Base-by-base conservation (phyloP, 2,329 filamentous ascomycete species). In the Pseudovirgaria hyperparasitica region DNA sequence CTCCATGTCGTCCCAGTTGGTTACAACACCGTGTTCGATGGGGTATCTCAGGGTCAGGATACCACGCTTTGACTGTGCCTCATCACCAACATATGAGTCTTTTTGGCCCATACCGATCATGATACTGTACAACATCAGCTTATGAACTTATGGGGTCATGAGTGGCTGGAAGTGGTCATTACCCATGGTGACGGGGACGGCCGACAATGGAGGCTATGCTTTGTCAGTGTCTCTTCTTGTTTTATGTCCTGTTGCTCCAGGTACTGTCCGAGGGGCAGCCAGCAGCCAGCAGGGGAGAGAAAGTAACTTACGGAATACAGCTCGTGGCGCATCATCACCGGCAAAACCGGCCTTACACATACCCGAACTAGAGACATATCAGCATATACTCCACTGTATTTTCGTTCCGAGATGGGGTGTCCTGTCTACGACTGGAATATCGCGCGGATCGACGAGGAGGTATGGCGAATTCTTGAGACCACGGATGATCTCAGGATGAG, bases 261-360 rank as follows among this genome's bases (percentile, higher is more conserved):
- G 9, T 14, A 12, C 9, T n/a, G 12, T 12, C 27, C 19, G 10
- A 8, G 9, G 10, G 23, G n/a, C n/a, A 25, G 23, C 13, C 12
- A 22, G 17, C 24, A 25, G 23, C 14, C 21, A 26, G 39, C 36
- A 40, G 43, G 41, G 46, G 44, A 43, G 38, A 33, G 40, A 45
- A 41, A 43, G 38, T 43, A 37, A 86, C 87, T 93, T 81, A 96
- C 87, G 90, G 78, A 98, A 98, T 62, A 98, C 90, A 69, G 90
- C 90, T 76, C 90, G 79, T 63, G 90, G 90, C 69, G 90, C 90
- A 81, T 98, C 90, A 61, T 98, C 90, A 85, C 90, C 90, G 73
- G 90, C 90, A 70, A 98, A 98, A 86, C 90, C 90, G 80, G 90
- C 90, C 76, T 98, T 98, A 73, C 90, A 98, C 90, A 98, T 96